Percentiles rank a stretch among this genome's conserved stretches.
These are phyloP conservation scores for Talaromyces sp. DNA, from an alignment of 2,329 filamentous ascomycete species.

Conservation along the genomic window DNA sequence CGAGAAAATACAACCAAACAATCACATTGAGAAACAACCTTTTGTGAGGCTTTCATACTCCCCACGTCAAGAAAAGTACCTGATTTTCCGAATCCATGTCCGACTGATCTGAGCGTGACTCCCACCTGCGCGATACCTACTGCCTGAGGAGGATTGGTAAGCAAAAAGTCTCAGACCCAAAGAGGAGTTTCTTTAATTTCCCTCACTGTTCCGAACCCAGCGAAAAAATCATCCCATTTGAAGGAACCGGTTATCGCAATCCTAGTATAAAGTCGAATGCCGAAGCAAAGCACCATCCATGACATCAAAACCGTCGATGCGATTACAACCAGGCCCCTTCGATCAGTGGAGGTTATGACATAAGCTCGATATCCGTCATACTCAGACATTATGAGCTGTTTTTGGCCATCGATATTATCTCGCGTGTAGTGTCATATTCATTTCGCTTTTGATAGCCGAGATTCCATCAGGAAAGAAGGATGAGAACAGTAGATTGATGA, in stretches of 20 bases:
- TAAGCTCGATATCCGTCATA: constrained; percentile 12
- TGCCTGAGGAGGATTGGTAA: constrained; percentile 8
- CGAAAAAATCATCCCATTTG: constrained; percentile 17
- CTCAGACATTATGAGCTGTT: constrained; percentile 9
- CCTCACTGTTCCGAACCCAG: constrained; percentile 15
- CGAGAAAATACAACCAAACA: too few relatives aligned
- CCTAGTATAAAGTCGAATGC: constrained; percentile 19
- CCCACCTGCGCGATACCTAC: constrained; percentile 19
- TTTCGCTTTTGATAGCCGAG: not conserved
- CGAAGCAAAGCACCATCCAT: constrained; percentile 16
- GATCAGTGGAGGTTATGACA: constrained; percentile 13
- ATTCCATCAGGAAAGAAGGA: not conserved
- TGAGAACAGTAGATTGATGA: not conserved
- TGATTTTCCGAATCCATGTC: constrained; percentile 19
- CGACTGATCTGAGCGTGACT: constrained; percentile 16
- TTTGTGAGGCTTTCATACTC: not conserved
- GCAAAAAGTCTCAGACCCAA: not conserved
- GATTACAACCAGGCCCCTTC: constrained; percentile 14
- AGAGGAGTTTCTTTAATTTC: not conserved
- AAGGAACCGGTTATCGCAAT: constrained; percentile 19
- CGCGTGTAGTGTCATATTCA: not conserved
- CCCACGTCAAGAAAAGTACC: constrained; percentile 12
- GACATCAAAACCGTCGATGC: constrained; percentile 17
- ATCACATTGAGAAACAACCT: too few relatives aligned
- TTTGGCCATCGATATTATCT: not conserved